Conservation (phyloP, 2,329 filamentous ascomycete genomes). For the Claviceps sorghi region DNA sequence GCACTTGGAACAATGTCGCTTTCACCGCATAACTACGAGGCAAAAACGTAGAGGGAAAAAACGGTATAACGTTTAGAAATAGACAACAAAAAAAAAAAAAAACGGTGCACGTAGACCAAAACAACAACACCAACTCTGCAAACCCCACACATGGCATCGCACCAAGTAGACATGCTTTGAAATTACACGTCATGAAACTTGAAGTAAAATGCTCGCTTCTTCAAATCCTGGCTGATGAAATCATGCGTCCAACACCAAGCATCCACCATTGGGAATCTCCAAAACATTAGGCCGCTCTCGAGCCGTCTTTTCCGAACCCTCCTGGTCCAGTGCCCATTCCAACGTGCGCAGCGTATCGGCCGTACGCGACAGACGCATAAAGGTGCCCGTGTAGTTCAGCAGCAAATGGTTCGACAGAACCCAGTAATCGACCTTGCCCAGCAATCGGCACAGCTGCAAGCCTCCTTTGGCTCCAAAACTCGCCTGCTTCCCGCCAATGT, state of each 20-base stretch:
- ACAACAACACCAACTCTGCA: background rate
- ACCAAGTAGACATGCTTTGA: background rate
- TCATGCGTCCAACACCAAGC: conserved; percentile 5
- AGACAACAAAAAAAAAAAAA: background rate
- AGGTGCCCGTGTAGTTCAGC: conserved; percentile 5
- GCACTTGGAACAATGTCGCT: no score
- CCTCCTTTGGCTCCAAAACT: conserved; percentile 5
- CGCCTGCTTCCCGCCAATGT: conserved; percentile 6
- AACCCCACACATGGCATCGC: background rate
- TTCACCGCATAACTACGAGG: background rate
- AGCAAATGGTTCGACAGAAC: conserved; percentile 3
- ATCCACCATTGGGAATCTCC: conserved; percentile 4
- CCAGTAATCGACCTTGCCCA: conserved; percentile 5
- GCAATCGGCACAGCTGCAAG: conserved; percentile 3
- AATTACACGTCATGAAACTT: background rate
- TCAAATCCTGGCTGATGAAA: background rate
- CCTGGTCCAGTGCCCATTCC: conserved; percentile 7
- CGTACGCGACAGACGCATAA: conserved; percentile 6
- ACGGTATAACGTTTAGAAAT: background rate
- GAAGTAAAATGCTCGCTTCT: background rate
- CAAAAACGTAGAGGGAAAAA: background rate
- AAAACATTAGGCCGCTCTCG: background rate
- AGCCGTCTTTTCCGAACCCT: conserved; percentile 1
- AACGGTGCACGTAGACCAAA: background rate
- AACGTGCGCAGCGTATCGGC: conserved; percentile 4